Conservation (phyloP, 1,139 yeast genomes). For the Saccharomyces hybrid region DNA sequence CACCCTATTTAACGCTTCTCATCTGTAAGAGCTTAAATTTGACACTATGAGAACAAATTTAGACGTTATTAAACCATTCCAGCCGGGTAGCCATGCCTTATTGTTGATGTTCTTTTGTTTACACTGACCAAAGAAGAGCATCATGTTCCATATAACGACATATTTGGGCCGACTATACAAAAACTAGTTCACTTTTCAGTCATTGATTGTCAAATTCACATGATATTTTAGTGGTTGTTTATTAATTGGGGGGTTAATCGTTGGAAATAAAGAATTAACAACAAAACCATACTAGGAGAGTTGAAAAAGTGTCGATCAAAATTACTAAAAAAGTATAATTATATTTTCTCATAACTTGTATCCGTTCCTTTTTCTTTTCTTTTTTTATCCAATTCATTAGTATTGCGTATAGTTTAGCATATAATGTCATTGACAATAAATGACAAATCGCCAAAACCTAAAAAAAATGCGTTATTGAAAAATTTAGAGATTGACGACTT, state of each 20-base stretch:
- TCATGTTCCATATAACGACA: not conserved
- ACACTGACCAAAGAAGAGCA: not conserved
- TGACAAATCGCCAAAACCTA: constrained; percentile 7
- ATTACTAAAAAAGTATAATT: not conserved
- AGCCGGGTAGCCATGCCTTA: not conserved
- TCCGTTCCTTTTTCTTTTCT: not conserved
- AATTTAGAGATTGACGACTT: not conserved
- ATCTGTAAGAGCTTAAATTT: too few species aligned
- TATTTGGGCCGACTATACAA: not conserved
- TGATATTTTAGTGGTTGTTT: not conserved
- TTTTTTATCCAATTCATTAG: not conserved
- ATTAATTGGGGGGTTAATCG: not conserved
- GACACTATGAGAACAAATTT: too few species aligned
- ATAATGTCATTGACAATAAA: not conserved
- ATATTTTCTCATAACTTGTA: not conserved
- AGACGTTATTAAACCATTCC: too few species aligned
- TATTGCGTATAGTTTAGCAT: not conserved
- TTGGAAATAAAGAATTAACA: not conserved
- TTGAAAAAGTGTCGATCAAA: not conserved
- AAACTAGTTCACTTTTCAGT: not conserved
- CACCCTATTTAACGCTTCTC: not conserved
- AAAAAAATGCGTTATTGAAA: constrained; percentile 10
- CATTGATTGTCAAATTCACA: not conserved
- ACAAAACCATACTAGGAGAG: not conserved
- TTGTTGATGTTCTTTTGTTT: not conserved